Base-by-base conservation (phyloP, 306 rosid species). In the Trifolium repens region DNA sequence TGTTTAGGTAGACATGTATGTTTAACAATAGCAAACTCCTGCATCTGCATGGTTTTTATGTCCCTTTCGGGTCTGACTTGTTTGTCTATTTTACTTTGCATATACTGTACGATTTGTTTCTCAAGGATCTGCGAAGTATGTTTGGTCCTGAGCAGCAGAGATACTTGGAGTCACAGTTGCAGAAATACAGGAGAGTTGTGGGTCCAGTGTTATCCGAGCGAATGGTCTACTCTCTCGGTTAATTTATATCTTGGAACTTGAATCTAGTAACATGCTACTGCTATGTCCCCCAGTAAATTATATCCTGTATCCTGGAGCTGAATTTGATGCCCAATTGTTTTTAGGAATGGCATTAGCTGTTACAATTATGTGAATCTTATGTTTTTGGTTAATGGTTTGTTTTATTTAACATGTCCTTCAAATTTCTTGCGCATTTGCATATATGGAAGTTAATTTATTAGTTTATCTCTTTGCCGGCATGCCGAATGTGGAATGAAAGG, bases 161-260 rank as follows among this genome's bases (percentile, higher is more conserved):
- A 53, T 77, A 81, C 86, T 75, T 92, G 89, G 96, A 92, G 68
- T 43, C 79, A 30, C 96, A 84, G 87, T 69, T 92, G 92, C 87
- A 40, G 69, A 81, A 79, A 73, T 96, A 90, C 85, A 82, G 37
- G 75, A 83, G 77, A 24, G 92, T 89, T 17, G 99, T 88, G 50
- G 98, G 98, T 54, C 39, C 81, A 40, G 88, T 77, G 79, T 82
- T 96, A 7, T 87, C 93, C 1, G 92, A 88, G 85, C 85, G 87
- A 78, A 84, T 92, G 86, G 87, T 90, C 30, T 89, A 80, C 81
- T 85, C 83, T 63, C 84, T 88, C 7, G 68, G 78, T 39, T 79
- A 81, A 88, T 75, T 68, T 79, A 54, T 34, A 40, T 75, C 7
- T 47, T 55, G 39, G 72, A 67, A 53, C 66, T 60, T 46, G 32